Evolutionary conservation across 805 yeast genomes (phyloP), one percentile per base, ranked within the genome.

Genomic region (Lipomyces starkeyi): DNA sequence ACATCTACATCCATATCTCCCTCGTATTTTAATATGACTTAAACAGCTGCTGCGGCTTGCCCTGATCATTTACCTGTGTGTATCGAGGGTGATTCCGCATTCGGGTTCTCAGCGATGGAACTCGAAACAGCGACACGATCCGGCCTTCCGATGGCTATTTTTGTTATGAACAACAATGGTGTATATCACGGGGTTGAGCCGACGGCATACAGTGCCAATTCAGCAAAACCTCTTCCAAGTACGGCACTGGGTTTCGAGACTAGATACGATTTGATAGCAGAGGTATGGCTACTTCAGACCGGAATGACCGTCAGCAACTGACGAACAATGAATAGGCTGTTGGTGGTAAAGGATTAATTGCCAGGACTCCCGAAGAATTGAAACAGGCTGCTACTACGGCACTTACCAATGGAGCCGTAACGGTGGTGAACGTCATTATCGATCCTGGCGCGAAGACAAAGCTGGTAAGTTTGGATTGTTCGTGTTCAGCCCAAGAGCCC

Each of bases 71-170:
- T 79, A 5, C 86, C 88, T 0, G 77, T 89, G 2, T 85, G 88
- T 6, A 85, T 89, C 37, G 89, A 87, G 75, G 93, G 93, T 6
- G 93, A 89, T 75, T 88, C 93, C 0, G 93, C 93, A 1, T 87
- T 89, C 79, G 93, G 93, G 2, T 89, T 89, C 74, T 86, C 90
- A 5, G 91, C 86, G 0, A 83, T 88, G 83, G 93, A 89, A 71
- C 70, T 89, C n/a, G 93, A 89, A 74, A 89, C 93, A 0, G 85
- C 89, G 0, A 86, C 85, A 4, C 78, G 93, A 55, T 77, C 82
- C 34, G 74, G 80, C 2, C 76, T 88, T 27, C 88, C 89, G 1
- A 77, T 88, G 71, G 77, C 88, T 6, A 79, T 89, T 9, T 80
- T 86, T 32, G 86, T 89, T n/a, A 87, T 89, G 88, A 89, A 89